Evolutionary conservation across 2,329 filamentous ascomycete genomes (phyloP).

Genomic region (Xylariaceae sp.): DNA sequence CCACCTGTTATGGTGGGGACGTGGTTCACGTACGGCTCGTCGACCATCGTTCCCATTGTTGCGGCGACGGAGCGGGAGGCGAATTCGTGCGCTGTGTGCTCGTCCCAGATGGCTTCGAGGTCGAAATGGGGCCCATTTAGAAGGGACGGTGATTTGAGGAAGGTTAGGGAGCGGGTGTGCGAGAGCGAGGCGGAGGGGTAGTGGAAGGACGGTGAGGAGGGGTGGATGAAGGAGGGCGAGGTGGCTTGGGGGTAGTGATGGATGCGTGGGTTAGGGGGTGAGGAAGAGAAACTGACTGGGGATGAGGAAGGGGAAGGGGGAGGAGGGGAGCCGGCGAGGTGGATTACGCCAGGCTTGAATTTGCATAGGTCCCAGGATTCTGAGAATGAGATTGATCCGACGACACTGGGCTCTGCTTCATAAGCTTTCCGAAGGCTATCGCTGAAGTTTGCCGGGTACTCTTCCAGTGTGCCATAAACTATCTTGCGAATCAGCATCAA

Average conservation of each 20-base stretch:
- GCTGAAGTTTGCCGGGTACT: constrained; percentile 20
- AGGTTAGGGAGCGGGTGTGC: constrained; percentile 62
- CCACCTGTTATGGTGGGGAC: constrained; percentile 66
- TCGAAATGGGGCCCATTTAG: constrained; percentile 66
- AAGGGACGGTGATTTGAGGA: constrained; percentile 61
- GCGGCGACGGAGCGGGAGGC: constrained; percentile 62
- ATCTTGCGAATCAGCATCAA: constrained; percentile 3
- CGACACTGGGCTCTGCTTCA: constrained; percentile 23
- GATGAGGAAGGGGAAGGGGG: neutral
- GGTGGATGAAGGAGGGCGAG: constrained; percentile 29
- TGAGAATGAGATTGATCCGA: constrained; percentile 33
- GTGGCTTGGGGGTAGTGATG: constrained; percentile 11
- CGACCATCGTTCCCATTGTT: constrained; percentile 79
- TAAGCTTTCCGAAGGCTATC: constrained; percentile 15
- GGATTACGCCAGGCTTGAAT: constrained; percentile 24
- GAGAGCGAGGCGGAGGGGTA: constrained; percentile 54
- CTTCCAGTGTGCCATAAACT: constrained; percentile 20
- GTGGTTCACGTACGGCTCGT: constrained; percentile 76
- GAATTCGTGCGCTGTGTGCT: constrained; percentile 72
- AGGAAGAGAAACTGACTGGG: neutral
- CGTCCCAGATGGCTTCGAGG: constrained; percentile 74
- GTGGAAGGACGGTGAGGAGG: constrained; percentile 45
- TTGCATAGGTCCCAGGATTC: constrained; percentile 20
- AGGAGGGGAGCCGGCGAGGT: constrained; percentile 24
- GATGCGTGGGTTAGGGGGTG: constrained; percentile 1